Base-by-base conservation (phyloP, 345 rosid species). In the Eucalyptus polybractea region DNA sequence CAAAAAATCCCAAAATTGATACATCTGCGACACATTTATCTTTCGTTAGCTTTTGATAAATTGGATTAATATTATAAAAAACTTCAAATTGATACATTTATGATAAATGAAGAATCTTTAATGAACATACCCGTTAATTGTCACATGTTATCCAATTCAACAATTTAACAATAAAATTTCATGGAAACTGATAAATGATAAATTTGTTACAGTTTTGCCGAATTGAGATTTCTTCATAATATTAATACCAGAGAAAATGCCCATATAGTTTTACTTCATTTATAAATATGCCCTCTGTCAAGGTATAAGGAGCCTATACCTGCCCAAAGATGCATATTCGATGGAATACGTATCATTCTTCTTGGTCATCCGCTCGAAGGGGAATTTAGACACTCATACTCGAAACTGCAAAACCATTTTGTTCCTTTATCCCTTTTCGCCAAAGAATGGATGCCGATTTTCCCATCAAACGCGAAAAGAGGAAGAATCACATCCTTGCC, bases 11-110 rank as follows among this genome's bases (percentile, higher is more conserved):
- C 1, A 53, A 9, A 56, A 56, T 24, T 24, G 4, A 1, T 56
- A 56, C 1, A 56, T 24, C 4, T 1, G 1, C 0, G 0, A 7
- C 13, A 56, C 3, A 56, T 56, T 56, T 56, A 56, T 22, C 2
- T 10, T 56, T 56, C 13, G 3, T 22, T 1, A 10, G 6, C 13
- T 56, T 56, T 56, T 24, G 29, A 56, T 56, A 56, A 24, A 56
- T 56, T 56, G 62, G 5, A 56, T 56, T 56, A 56, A 56, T 56
- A 24, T 56, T 22, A 56, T 3, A 22, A 56, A 24, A 24, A 56
- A 56, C 1, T 10, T 56, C 13, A 56, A 56, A 56, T 56, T 56
- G 2, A 4, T 56, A 10, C 9, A 56, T 4, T 3, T 56, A 25
- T 56, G 6, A 24, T 24, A 56, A 56, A n/a, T n/a, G n/a, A n/a